A percentile compares a stretch with the other conserved stretches of the same genome.
Evolutionary conservation across 495 filamentous ascomycete genomes (phyloP).

Genomic region (Daldinia childiae): DNA sequence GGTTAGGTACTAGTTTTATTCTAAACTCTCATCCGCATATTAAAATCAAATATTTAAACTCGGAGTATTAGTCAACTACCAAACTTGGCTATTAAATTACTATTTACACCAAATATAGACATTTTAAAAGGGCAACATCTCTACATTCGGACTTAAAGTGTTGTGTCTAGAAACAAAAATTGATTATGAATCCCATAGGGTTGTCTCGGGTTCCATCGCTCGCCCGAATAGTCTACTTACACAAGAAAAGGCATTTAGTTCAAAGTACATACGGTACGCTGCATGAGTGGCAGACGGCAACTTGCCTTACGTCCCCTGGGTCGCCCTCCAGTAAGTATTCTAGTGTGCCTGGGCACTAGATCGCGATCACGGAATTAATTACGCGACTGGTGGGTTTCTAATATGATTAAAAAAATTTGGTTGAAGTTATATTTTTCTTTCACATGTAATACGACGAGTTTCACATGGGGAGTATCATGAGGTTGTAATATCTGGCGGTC

Average conservation of each 20-base stretch:
- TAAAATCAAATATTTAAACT: not conserved
- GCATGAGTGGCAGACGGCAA: slow-evolving; percentile 7
- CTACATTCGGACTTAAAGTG: not conserved
- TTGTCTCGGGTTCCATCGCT: not conserved
- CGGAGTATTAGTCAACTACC: not conserved
- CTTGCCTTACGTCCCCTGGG: not conserved
- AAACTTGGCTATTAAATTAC: not conserved
- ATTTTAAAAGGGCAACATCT: not conserved
- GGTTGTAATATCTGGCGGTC: slow-evolving; percentile 33
- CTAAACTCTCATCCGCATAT: not conserved
- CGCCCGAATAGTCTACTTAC: slow-evolving; percentile 15
- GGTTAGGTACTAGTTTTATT: not conserved
- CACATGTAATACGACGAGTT: slow-evolving; percentile 8
- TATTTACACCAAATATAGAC: not conserved
- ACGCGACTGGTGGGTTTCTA: not conserved
- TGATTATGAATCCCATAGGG: not conserved
- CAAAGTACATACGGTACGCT: slow-evolving; percentile 9
- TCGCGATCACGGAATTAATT: slow-evolving; percentile 3
- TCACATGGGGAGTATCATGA: slow-evolving; percentile 17
- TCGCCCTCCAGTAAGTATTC: not conserved
- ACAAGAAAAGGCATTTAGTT: not conserved
- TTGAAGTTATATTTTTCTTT: not conserved
- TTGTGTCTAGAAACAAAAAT: not conserved
- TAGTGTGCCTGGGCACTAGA: not conserved
- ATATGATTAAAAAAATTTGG: not conserved